Evolutionary conservation across 805 yeast species (phyloP).

Genomic region (Nakazawaea siamensis): DNA sequence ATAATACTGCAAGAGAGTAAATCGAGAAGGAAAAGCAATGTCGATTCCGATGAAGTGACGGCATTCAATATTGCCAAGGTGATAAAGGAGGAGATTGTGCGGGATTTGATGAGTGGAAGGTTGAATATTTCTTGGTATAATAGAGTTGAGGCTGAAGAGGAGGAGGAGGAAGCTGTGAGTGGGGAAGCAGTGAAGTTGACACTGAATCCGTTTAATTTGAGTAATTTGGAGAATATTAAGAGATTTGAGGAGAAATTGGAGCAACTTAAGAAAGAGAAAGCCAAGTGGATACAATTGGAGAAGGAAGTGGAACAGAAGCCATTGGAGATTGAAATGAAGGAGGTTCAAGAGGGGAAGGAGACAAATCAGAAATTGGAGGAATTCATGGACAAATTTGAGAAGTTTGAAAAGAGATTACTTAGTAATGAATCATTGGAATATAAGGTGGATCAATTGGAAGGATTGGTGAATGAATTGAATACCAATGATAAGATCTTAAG

Average conservation of each 20-base stretch:
- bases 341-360: not conserved
- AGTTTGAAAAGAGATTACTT: conserved; percentile 8
- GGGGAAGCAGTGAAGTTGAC: conserved; percentile 23
- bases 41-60: conserved; percentile 27
- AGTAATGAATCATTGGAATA: conserved; percentile 11
- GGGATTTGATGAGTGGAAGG: conserved; percentile 50
- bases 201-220: conserved; percentile 55
- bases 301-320: not conserved
- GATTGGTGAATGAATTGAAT: conserved; percentile 18
- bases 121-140: conserved; percentile 67
- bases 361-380: not conserved
- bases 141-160: conserved; percentile 21
- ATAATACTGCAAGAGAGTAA: conserved; percentile 25
- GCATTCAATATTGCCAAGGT: conserved; percentile 48
- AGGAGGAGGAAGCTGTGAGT: conserved; percentile 12
- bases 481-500: conserved; percentile 17
- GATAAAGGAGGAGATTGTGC: conserved; percentile 53
- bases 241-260: conserved; percentile 35
- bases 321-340: too few species aligned
- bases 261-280: conserved; percentile 36
- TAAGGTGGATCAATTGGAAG: conserved; percentile 29
- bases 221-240: conserved; percentile 39
- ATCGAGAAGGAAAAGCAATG: conserved; percentile 2
- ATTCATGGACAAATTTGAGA: not conserved
- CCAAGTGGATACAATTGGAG: conserved; percentile 29